Base-by-base conservation (phyloP, 805 yeast species). In the Candida pseudofarinosa region DNA sequence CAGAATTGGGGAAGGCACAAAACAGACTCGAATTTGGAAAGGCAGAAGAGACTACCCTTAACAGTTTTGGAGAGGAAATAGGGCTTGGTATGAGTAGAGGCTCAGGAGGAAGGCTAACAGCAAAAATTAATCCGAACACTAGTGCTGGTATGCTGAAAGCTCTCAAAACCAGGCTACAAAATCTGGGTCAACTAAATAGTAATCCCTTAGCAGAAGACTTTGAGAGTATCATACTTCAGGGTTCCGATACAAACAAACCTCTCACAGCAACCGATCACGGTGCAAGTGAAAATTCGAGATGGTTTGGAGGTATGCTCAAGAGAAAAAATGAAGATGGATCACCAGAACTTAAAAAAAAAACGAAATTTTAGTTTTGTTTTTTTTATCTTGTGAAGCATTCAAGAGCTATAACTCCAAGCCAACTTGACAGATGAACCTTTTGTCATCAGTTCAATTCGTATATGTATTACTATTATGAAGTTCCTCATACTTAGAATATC, bases 1-100 rank as follows among this genome's bases (percentile, higher is more conserved):
- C 96, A 0, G 95, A 89, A 42, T 59, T 86, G 35, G 81, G 89
- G 30, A 83, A 80, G 50, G 85, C 95, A 2, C 96, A 88, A 54
- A 89, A 91, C 58, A 78, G 85, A 55, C 75, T 90, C 79, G 84
- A 74, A 34, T 90, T 91, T 65, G 97, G 95, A 4, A 76, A 81
- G 52, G 71, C 74, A 48, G 96, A 88, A 56, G 79, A 73, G 16
- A 74, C 82, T 1, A 66, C 73, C 2, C 66, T 69, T 47, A 89
- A 85, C 47, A 71, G 80, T 0, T 83, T 69, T 56, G 95, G 95
- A 8, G 89, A 87, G 41, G 96, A 88, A 53, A 68, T 85, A 26
- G 96, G 96, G 0, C 55, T 88, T 38, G 96, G 96, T 3, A 80
- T 87, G 88, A 71, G 80, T 33, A 66, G 71, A 7, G 60, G 58